Evolutionary conservation across 2,329 filamentous ascomycete species (phyloP).

Genomic region (Neophaeococcomyces aloes): DNA sequence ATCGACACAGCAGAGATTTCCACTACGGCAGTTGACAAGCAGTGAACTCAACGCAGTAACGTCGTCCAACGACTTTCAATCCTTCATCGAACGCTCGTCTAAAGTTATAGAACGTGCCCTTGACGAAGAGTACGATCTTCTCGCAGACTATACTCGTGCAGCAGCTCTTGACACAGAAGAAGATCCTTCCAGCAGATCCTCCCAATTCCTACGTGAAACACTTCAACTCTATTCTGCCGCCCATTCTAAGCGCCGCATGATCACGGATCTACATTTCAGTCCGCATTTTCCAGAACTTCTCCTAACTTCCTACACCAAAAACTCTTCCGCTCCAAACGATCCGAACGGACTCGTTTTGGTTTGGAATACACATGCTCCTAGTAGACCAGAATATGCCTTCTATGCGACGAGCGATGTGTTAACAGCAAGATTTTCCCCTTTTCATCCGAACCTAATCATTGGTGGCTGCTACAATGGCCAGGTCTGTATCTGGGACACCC

Average conservation of each 20-base stretch:
- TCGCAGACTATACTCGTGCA: slow-evolving; percentile 85
- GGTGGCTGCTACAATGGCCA: slow-evolving; percentile 95
- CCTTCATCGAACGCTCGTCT: slow-evolving; percentile 89
- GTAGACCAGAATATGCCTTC: slow-evolving; percentile 91
- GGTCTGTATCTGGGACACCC: slow-evolving; percentile 92
- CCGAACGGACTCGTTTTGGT: slow-evolving; percentile 89
- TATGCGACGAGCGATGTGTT: slow-evolving; percentile 93
- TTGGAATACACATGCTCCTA: slow-evolving; percentile 93
- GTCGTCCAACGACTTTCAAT: slow-evolving; percentile 82
- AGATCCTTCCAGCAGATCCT: slow-evolving; percentile 19
- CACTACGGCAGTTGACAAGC: slow-evolving; percentile 63
- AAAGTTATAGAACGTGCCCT: slow-evolving; percentile 94
- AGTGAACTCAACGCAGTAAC: slow-evolving; percentile 88
- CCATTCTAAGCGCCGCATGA: slow-evolving; percentile 96
- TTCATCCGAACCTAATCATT: slow-evolving; percentile 91
- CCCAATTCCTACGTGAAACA: slow-evolving; percentile 56
- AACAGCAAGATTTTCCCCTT: slow-evolving; percentile 94
- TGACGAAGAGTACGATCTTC: slow-evolving; percentile 88
- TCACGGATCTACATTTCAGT: slow-evolving; percentile 90
- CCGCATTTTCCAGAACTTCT: slow-evolving; percentile 80
- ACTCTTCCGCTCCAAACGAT: slow-evolving; percentile 85
- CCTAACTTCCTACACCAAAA: slow-evolving; percentile 93
- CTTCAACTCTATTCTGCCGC: slow-evolving; percentile 89
- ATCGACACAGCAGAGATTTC: slow-evolving; percentile 50
- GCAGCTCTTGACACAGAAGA: slow-evolving; percentile 61